A percentile compares a stretch with the other conserved stretches of the same genome.
These are phyloP conservation scores for Rhodomyrtus psidioides DNA, from an alignment of 441 rosid species.

Conservation along the genomic window DNA sequence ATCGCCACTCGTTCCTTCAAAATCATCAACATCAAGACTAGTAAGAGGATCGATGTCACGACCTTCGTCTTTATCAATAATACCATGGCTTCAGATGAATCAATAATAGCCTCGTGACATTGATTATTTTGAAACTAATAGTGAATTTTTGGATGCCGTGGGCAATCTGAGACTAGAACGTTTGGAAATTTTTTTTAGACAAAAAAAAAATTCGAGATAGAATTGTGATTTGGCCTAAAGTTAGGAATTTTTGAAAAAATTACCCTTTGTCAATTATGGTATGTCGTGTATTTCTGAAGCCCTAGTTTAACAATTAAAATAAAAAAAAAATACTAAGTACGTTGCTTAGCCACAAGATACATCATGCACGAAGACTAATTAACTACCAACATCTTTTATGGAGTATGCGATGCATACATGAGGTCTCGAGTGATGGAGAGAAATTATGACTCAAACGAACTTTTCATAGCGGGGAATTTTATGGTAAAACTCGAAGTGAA, in stretches of 20 bases:
- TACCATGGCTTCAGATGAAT: rapidly evolving
- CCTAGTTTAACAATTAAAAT: not conserved
- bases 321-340: not conserved
- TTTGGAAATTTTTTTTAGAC: not conserved
- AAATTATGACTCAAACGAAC: too few species aligned
- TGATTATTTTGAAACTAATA: not conserved
- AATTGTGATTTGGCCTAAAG: not conserved
- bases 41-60: rapidly evolving
- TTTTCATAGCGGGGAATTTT: too few species aligned
- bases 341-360: not conserved
- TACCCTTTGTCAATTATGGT: not conserved
- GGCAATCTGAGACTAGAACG: not conserved
- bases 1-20: not conserved
- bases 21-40: rapidly evolving
- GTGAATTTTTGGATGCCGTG: not conserved
- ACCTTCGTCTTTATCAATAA: not conserved
- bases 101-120: not conserved
- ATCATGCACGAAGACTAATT: not conserved
- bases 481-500: too few species aligned
- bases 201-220: not conserved
- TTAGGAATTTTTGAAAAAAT: not conserved
- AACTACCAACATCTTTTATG: not conserved
- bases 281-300: not conserved
- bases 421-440: too few species aligned
- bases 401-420: too few species aligned